Evolutionary conservation across 768 basidiomycete species (phyloP), one percentile per base, ranked within the genome.

Genomic region (Mycena galericulata): DNA sequence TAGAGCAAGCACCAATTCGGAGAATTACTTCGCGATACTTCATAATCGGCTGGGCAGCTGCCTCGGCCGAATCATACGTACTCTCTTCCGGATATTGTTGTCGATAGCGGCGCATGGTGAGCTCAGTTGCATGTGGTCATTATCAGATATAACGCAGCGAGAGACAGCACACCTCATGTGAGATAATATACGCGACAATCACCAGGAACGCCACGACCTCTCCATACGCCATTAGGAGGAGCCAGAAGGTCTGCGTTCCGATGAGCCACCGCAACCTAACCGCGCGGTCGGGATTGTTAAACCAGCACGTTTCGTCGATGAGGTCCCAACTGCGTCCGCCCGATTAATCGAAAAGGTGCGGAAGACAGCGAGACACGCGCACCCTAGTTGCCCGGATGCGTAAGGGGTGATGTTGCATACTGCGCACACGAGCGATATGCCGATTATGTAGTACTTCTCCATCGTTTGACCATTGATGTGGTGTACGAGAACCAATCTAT

Each of bases 381-480:
- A 77, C 77, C 76, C 76, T 51, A 76, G 74, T 36, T 76, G 65
- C 29, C 67, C 61, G 15, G 72, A 55, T 38, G 56, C 77, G 26
- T 70, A 71, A 3, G 75, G 64, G 4, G 72, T 69, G 30, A 76
- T 56, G 32, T 66, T 76, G 18, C 75, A 62, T 73, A 30, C n/a
- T n/a, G 38, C 38, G 38, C 38, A 40, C 9, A 40, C 10, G 18
- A 40, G 10, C 18, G 38, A 40, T 10, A 18, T 40, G 38, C 38
- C 38, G 38, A 40, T 40, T 40, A 40, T 40, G 38, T 40, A 40
- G 10, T 18, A 40, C 38, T 40, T 40, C 38, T 40, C 38, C 38
- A 40, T 9, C 38, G 10, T 9, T 40, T 40, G 38, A 10, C 38
- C 38, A 40, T 40, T 40, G 38, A 9, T 10, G 38, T 18, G 10